Evolutionary conservation across 352 stramenopile genomes (phyloP), one percentile per base, ranked within the genome.

Genomic region (Phytopythium cucurbitacearum): DNA sequence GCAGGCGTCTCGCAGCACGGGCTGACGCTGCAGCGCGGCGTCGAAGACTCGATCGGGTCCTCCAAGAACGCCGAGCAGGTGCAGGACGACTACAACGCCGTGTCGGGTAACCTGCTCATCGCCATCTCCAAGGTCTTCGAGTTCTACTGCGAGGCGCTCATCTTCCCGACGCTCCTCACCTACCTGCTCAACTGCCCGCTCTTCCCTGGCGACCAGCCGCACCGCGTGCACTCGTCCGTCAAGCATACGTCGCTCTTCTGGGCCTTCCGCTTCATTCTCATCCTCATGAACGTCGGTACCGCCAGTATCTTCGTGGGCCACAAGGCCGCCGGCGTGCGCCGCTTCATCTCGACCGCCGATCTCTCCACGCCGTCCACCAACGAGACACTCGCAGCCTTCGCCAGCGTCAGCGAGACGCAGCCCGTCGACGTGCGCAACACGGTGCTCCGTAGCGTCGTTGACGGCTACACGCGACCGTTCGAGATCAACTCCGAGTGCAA

Each of bases 241-340:
- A 81, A 81, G 58, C 56, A 41, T n/a, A 48, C 53, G 9, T 34
- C 48, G 11, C 48, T 81, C 12, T 72, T 65, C 42, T 66, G 53
- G 60, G 70, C 77, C 51, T 53, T 48, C 12, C 68, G 65, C 8
- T 13, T 69, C 43, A 55, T 76, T 6, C 59, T 71, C 54, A 78
- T 68, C 60, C 42, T 73, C 28, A 38, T 81, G 39, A 74, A 71
- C 47, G 59, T 78, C 34, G 71, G 62, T 3, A 64, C 77, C 44
- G 55, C 71, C 2, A 64, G 56, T 39, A 62, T 70, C 32, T 62
- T 56, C 45, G 45, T 71, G n/a, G 35, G 46, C 8, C 48, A 67
- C 51, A 38, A 33, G 6, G 40, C 41, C 39, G 43, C 38, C 0
- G 44, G 50, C 8, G 16, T 65, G 7, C 34, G 48, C 10, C 63